phyloP scores from a whole-genome alignment of 208 protist genomes.

The Vickermania ingenoplastis region DNA sequence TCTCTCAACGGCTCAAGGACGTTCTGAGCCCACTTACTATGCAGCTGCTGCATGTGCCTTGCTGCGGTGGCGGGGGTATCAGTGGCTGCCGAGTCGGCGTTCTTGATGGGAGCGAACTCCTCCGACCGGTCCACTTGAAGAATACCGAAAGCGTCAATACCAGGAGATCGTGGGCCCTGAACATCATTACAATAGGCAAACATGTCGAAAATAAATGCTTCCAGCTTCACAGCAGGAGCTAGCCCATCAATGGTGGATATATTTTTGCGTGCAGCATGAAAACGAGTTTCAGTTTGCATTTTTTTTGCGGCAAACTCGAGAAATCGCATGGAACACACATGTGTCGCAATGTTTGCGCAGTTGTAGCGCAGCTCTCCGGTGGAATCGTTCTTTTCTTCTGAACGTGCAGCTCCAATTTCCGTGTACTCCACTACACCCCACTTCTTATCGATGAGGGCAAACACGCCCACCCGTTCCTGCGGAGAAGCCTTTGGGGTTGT shows the following conservation, averaged over 20 bases:
- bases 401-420: conserved; percentile 88
- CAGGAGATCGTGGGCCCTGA: background rate
- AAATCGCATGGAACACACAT: conserved; percentile 87
- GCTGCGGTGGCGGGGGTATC: conserved; percentile 80
- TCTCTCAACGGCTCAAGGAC: conserved; percentile 9
- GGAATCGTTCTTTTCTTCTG: conserved; percentile 23
- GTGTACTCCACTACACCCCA: conserved; percentile 97
- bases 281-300: conserved; percentile 38
- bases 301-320: conserved; percentile 41
- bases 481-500: conserved; percentile 78
- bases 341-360: conserved; percentile 95
- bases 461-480: conserved; percentile 94
- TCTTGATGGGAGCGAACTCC: conserved; percentile 98
- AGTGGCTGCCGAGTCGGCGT: conserved; percentile 60
- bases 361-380: conserved; percentile 90
- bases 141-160: conserved; percentile 18
- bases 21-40: conserved; percentile 48
- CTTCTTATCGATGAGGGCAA: conserved; percentile 64
- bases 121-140: conserved; percentile 79
- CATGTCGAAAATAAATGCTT: conserved; percentile 98
- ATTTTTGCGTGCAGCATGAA: conserved; percentile 96
- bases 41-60: conserved; percentile 41
- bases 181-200: conserved; percentile 72
- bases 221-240: conserved; percentile 90
- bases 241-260: conserved; percentile 69